phyloP scores from a whole-genome alignment of 495 filamentous ascomycete species.

The Hypoxylon subgilvum region DNA sequence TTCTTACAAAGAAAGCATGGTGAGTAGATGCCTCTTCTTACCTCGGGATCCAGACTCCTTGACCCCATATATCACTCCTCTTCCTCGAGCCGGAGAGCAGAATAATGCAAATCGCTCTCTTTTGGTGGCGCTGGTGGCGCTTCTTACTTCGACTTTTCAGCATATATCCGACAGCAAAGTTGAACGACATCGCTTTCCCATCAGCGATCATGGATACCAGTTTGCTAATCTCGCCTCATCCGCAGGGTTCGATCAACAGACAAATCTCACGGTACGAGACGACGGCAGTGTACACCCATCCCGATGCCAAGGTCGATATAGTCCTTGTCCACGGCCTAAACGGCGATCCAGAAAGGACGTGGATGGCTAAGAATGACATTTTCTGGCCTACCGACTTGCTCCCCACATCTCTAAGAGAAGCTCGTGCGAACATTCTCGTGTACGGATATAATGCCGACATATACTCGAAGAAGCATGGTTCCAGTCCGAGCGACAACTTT shows the following conservation, averaged over 20 bases:
- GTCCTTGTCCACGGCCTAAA: conserved; percentile 86
- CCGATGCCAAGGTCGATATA: conserved; percentile 66
- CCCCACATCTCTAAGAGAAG: conserved; percentile 65
- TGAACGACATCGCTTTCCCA: conserved; percentile 10
- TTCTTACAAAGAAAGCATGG: conserved; percentile 41
- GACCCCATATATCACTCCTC: not conserved
- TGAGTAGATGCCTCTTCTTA: conserved; percentile 27
- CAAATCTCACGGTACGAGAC: conserved; percentile 71
- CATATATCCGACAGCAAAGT: conserved; percentile 3
- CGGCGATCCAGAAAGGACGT: conserved; percentile 75
- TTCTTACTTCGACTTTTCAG: conserved; percentile 11
- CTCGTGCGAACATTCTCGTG: conserved; percentile 72
- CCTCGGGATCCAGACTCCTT: not conserved
- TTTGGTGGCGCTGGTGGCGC: conserved; percentile 16
- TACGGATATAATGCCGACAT: conserved; percentile 89
- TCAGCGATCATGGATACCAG: conserved; percentile 13
- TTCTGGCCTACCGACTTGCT: conserved; percentile 82
- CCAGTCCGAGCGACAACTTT: conserved; percentile 67
- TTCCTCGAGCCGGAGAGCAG: not conserved
- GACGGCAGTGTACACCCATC: conserved; percentile 69
- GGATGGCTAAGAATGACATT: conserved; percentile 69
- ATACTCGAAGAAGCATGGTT: conserved; percentile 54
- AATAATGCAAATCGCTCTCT: conserved; percentile 7
- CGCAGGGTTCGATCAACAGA: conserved; percentile 55
- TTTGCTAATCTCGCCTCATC: conserved; percentile 27